A percentile compares a stretch with the other conserved stretches of the same genome.
These are phyloP conservation scores for Hypoxylon sp. DNA, from an alignment of 2,329 filamentous ascomycete genomes.

Conservation along the genomic window DNA sequence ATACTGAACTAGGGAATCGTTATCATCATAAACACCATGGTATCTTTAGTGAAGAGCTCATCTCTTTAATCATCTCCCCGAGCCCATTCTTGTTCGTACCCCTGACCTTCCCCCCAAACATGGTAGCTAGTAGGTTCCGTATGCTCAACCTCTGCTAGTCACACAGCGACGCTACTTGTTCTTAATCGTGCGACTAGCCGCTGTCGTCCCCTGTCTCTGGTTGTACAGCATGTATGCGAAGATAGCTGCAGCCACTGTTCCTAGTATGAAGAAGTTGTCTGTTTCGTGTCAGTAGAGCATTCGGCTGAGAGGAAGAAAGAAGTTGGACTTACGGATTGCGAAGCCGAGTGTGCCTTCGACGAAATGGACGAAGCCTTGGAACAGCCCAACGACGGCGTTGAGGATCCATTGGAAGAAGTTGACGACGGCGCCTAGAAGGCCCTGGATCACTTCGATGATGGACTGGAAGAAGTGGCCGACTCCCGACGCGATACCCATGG, in stretches of 20 bases:
- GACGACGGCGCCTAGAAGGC: conserved; percentile 33
- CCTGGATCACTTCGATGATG: conserved; percentile 37
- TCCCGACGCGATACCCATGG: conserved; percentile 45
- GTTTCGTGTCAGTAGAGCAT: conserved; percentile 3
- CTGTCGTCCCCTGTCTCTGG: conserved; percentile 41
- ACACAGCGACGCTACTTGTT: conserved; percentile 29
- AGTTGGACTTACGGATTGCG: conserved; percentile 41
- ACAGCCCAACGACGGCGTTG: conserved; percentile 35
- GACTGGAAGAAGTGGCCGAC: conserved; percentile 41
- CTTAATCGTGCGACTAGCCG: conserved; percentile 39
- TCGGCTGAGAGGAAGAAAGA: background rate
- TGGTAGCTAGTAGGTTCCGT: too few relatives aligned
- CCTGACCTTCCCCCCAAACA: too few relatives aligned
- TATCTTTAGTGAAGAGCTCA: too few relatives aligned
- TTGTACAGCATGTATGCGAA: conserved; percentile 43
- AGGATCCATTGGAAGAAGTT: conserved; percentile 39
- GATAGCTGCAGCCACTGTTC: conserved; percentile 42
- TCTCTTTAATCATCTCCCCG: too few relatives aligned
- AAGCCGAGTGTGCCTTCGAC: conserved; percentile 46
- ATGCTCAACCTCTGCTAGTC: too few relatives aligned
- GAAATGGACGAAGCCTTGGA: conserved; percentile 38
- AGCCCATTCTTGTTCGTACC: too few relatives aligned
- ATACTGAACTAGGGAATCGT: too few relatives aligned
- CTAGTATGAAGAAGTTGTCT: conserved; percentile 48
- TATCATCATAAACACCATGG: too few relatives aligned